Evolutionary conservation across 306 rosid species (phyloP).

Genomic region (Rosa rugosa): DNA sequence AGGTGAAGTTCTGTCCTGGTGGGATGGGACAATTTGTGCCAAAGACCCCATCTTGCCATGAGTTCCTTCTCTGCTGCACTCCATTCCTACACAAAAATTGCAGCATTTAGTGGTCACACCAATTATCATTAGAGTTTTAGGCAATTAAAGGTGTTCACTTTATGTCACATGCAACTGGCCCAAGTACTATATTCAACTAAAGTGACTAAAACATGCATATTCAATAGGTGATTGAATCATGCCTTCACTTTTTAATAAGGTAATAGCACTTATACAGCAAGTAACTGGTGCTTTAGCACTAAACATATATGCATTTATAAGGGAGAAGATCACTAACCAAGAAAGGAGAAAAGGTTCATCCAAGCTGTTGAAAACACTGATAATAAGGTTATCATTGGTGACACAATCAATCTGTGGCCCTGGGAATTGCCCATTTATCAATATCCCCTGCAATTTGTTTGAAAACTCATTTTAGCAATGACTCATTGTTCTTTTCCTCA

Average conservation of each 20-base stretch:
- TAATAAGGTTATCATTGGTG: constrained; percentile 83
- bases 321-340: constrained; percentile 47
- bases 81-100: constrained; percentile 58
- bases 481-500: not conserved
- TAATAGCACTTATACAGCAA: not conserved
- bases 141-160: not conserved
- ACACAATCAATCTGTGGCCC: constrained; percentile 81
- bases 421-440: constrained; percentile 90
- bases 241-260: not conserved
- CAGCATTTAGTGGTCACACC: constrained; percentile 1
- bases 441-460: constrained; percentile 59
- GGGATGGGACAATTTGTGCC: constrained; percentile 88
- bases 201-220: constrained; percentile 5
- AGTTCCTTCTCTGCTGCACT: constrained; percentile 77
- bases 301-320: too few species aligned
- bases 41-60: constrained; percentile 91
- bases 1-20: constrained; percentile 86
- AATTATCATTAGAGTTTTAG: not conserved
- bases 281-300: not conserved
- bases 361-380: constrained; percentile 73
- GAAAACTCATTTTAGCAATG: constrained; percentile 16
- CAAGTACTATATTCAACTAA: not conserved
- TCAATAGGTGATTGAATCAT: not conserved
- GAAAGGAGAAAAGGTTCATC: constrained; percentile 85
- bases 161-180: constrained; percentile 5